Conservation (phyloP, 148 eudicot genomes). For the Rhododendron molle region DNA sequence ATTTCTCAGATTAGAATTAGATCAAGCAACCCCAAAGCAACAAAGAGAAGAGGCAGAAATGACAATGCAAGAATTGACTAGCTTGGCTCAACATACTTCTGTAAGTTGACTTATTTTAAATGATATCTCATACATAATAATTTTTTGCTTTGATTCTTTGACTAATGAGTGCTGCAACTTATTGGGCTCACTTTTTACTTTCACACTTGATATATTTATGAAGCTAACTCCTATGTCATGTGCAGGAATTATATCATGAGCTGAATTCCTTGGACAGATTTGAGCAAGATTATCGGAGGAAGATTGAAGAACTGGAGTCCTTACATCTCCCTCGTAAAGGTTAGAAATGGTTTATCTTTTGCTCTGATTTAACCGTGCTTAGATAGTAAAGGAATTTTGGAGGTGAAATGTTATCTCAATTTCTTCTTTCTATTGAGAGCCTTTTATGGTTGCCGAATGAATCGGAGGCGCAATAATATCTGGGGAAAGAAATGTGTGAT, state of each 20-base stretch:
- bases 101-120: constrained; percentile 42
- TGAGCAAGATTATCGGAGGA: constrained; percentile 75
- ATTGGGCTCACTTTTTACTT: not conserved
- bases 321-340: constrained; percentile 89
- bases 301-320: constrained; percentile 75
- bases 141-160: not conserved
- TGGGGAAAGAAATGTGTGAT: not conserved
- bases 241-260: constrained; percentile 94
- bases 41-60: constrained; percentile 55
- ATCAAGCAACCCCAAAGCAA: constrained; percentile 37
- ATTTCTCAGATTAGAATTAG: constrained; percentile 62
- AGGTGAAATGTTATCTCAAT: not conserved
- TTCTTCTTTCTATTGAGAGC: not conserved
- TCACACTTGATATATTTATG: not conserved
- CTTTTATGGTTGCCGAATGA: not conserved
- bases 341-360: constrained; percentile 17
- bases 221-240: constrained; percentile 6
- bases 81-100: constrained; percentile 76
- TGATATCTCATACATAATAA: not conserved
- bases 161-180: not conserved
- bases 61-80: constrained; percentile 68
- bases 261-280: constrained; percentile 82
- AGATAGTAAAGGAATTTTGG: not conserved
- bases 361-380: not conserved
- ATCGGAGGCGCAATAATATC: not conserved